Conservation (phyloP, 768 basidiomycete species). For the Calocera viscosa region DNA sequence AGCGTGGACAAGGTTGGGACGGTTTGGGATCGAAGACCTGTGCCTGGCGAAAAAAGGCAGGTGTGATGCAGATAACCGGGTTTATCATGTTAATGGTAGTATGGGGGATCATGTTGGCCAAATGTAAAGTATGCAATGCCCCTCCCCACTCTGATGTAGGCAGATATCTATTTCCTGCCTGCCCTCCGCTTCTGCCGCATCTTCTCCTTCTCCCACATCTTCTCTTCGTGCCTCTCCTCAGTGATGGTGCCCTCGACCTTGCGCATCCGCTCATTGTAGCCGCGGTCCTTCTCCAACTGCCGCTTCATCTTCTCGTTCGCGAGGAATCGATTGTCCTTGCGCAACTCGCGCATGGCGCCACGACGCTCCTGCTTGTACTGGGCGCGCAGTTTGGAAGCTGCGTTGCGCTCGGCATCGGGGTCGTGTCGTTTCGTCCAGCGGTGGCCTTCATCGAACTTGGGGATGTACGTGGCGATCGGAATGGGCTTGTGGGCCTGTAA, state of each 20-base stretch:
- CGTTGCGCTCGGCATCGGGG: constrained; percentile 84
- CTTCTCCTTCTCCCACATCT: constrained; percentile 90
- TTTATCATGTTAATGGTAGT: not conserved
- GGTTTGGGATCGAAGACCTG: constrained; percentile 24
- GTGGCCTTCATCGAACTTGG: constrained; percentile 68
- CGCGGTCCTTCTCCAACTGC: constrained; percentile 69
- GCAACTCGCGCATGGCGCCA: constrained; percentile 89
- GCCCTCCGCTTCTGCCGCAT: constrained; percentile 63
- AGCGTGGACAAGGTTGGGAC: constrained; percentile 50
- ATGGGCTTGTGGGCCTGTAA: constrained; percentile 94
- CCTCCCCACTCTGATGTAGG: constrained; percentile 4
- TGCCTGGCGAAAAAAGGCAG: not conserved
- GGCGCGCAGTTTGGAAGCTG: constrained; percentile 67
- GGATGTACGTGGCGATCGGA: constrained; percentile 83
- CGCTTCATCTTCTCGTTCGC: constrained; percentile 75
- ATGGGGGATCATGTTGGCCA: not conserved
- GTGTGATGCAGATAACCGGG: not conserved
- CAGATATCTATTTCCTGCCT: constrained; percentile 40
- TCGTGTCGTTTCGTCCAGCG: constrained; percentile 69
- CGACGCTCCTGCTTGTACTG: constrained; percentile 93
- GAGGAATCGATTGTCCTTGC: constrained; percentile 91
- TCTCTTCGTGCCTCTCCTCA: constrained; percentile 44
- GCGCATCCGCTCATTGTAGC: constrained; percentile 73
- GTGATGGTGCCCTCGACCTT: constrained; percentile 44
- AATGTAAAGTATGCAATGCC: constrained; percentile 1